Base-by-base conservation (phyloP, 176 grass and related monocot genomes). In the Oryza glumipatula region DNA sequence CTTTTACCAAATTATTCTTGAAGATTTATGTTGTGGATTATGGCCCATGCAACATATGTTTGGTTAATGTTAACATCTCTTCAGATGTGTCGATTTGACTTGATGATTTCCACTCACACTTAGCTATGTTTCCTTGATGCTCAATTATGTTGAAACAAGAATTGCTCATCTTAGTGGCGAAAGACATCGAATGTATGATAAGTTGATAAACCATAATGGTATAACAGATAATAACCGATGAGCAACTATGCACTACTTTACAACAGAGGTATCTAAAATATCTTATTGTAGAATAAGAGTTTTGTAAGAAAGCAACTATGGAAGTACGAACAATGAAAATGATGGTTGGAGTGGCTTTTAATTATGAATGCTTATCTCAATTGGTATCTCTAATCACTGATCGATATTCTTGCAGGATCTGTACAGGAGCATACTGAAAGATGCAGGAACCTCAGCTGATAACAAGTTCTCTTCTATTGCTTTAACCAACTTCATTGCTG, bases 401-500 rank as follows among this genome's bases (percentile, higher is more conserved):
- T 69, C 35, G 43, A 54, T 82, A 36, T 85, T 88, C 39, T 79
- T 77, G 48, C 88, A 99, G 97, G 97, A 99, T 82, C 84, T 99
- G 47, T 99, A 99, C 52, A 86, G 91, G 38, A 73, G 81, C 32
- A 92, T 89, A 74, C 75, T 96, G 70, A 96, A 87, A 83, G 90
- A 89, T 10, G 74, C 83, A 16, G 81, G 92, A 54, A 67, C 78
- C 56, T 87, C 88, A 72, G 38, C 81, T 39, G 67, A 89, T 49
- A 87, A 81, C 9, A 86, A 85, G 69, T 88, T 95, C 76, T 52
- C 72, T 56, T 94, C 91, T 32, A 84, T 99, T 68, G 97, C 94
- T 43, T 83, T 83, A 24, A 83, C 86, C 39, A 99, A 99, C 68
- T 96, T 99, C 81, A 45, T 94, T 28, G 93, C 97, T 48, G 97